These are phyloP conservation scores for Smallanthus sonchifolius DNA, from an alignment of 129 eudicot genomes.

Conservation along the genomic window DNA sequence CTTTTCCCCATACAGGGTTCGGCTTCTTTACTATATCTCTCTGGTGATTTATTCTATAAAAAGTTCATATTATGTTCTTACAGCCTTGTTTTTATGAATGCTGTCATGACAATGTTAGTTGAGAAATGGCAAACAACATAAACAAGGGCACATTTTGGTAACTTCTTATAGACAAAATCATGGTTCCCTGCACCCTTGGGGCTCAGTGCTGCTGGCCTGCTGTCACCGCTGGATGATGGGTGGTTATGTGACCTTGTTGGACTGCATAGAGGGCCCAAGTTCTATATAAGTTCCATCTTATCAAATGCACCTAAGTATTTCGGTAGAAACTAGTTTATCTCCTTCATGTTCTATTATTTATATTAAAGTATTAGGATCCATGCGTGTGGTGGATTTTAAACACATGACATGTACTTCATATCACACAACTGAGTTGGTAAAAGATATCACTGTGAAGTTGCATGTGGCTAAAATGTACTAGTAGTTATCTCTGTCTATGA, in stretches of 20 bases:
- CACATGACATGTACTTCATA: not conserved
- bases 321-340: not conserved
- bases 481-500: no score
- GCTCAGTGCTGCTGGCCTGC: not conserved
- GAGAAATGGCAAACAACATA: not conserved
- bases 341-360: not conserved
- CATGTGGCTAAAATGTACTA: no score
- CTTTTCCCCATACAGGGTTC: not conserved
- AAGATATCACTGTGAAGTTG: not conserved
- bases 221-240: slow-evolving; percentile 1
- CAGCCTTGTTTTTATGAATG: not conserved
- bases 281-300: not conserved
- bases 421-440: not conserved
- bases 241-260: slow-evolving; percentile 6
- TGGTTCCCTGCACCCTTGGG: not conserved
- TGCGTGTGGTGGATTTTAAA: not conserved
- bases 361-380: not conserved
- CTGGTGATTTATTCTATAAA: not conserved
- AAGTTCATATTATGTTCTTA: not conserved
- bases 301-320: not conserved
- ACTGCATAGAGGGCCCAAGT: not conserved
- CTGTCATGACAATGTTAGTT: not conserved
- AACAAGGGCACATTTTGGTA: not conserved
- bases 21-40: not conserved
- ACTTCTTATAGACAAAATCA: not conserved